Evolutionary conservation across 257 asterid genomes (phyloP).

Genomic region (Nicotiana tomentosiformis): DNA sequence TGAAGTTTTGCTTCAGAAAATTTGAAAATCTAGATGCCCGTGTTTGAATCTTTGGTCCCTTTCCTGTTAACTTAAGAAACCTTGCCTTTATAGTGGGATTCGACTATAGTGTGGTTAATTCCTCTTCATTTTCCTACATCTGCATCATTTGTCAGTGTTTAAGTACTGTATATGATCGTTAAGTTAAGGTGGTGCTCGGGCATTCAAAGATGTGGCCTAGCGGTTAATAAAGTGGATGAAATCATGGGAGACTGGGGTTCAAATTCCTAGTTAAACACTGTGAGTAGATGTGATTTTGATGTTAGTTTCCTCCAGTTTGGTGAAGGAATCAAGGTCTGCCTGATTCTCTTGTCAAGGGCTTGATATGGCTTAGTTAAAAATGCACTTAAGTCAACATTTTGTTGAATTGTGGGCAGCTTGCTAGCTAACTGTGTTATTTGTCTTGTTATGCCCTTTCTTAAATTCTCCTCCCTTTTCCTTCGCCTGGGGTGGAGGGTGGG

Average conservation of each 20-base stretch:
- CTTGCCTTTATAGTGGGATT: background rate
- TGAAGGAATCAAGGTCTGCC: background rate
- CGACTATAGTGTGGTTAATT: background rate
- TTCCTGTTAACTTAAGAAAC: background rate
- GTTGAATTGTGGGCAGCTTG: constrained; percentile 1
- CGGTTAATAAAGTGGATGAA: too few species aligned
- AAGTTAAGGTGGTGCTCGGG: background rate
- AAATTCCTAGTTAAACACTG: background rate
- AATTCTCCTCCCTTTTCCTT: background rate
- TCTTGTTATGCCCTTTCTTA: background rate
- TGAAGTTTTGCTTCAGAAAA: background rate
- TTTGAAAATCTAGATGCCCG: background rate
- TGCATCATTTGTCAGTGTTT: background rate
- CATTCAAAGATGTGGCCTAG: background rate
- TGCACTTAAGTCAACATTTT: background rate
- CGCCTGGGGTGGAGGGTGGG: background rate
- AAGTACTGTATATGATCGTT: background rate
- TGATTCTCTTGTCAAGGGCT: background rate
- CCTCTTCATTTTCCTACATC: background rate
- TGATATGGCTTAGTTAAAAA: background rate
- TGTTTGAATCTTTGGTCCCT: background rate
- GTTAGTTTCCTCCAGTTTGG: background rate
- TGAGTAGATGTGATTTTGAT: background rate
- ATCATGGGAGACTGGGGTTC: too few species aligned
- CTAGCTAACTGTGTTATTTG: background rate